These are phyloP conservation scores for Primulina huaijiensis DNA, from an alignment of 257 asterid genomes.

Conservation along the genomic window DNA sequence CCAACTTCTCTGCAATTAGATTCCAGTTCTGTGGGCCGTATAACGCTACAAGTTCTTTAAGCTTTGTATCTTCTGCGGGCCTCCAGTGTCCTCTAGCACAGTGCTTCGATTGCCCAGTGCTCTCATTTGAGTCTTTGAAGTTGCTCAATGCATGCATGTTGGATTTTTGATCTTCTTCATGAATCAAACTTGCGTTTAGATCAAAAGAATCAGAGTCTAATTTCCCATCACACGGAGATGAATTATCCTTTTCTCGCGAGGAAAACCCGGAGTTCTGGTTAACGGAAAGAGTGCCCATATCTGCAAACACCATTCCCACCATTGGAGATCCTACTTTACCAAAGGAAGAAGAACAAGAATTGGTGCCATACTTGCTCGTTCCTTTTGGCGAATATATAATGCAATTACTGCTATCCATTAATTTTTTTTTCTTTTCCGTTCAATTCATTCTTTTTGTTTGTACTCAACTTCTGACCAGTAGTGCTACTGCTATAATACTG, in stretches of 20 bases:
- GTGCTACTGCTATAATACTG: conserved; percentile 30
- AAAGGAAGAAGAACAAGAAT: conserved; percentile 18
- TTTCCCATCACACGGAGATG: too few relatives aligned
- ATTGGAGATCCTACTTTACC: conserved; percentile 22
- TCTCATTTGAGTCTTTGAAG: conserved; percentile 29
- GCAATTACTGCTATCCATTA: conserved; percentile 32
- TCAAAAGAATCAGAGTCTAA: conserved; percentile 40
- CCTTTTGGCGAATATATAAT: conserved; percentile 24
- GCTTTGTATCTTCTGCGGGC: conserved; percentile 80
- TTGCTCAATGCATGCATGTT: conserved; percentile 35
- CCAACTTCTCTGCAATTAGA: conserved; percentile 71
- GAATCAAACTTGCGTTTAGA: conserved; percentile 42
- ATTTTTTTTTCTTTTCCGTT: background rate
- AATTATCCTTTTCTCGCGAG: background rate
- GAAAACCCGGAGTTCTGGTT: conserved; percentile 15
- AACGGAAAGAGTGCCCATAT: conserved; percentile 37
- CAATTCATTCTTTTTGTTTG: conserved; percentile 10
- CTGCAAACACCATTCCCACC: conserved; percentile 47
- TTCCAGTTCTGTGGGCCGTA: conserved; percentile 95
- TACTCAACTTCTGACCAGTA: conserved; percentile 28
- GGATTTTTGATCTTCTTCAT: conserved; percentile 30
- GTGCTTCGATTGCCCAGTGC: conserved; percentile 50
- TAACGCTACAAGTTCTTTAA: conserved; percentile 76
- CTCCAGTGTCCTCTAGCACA: conserved; percentile 92
- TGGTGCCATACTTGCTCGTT: background rate